Base-by-base conservation (phyloP, 2,329 filamentous ascomycete species). In the Cytospora schulzeri region DNA sequence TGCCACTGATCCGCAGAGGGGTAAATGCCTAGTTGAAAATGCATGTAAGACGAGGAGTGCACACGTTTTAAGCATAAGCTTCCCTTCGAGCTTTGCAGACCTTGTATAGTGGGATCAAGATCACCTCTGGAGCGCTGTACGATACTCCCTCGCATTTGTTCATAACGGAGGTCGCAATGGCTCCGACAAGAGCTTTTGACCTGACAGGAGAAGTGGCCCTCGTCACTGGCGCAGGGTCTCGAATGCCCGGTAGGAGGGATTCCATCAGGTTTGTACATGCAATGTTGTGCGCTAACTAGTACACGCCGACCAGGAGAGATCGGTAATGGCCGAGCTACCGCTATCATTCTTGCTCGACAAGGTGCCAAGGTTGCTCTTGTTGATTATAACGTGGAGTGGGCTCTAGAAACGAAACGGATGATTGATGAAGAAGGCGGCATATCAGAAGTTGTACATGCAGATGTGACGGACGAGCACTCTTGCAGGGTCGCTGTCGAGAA, bases 201-300 rank as follows among this genome's bases (percentile, higher is more conserved):
- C 71, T 75, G 57, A 59, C 65, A 0, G 71, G 73, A 0, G 71
- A 75, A 15, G 73, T 76, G 7, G 74, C 73, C 33, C 71, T 76
- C 28, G 73, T 76, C 4, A 74, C 73, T 0, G 75, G 75, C 0
- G 74, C 73, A 2, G 72, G 73, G 8, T 73, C 69, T 0, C 70
- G 71, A 1, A 71, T 73, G 73, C 38, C 68, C 24, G 66, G 72
- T 72, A 51, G 57, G 69, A 22, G 15, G 5, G 28, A 5, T 41
- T 17, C 8, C 5, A n/a, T 26, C 1, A 14, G 29, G 31, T 19
- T 28, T 33, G 41, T 11, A 35, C 9, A 35, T 35, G 33, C 3
- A 35, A 11, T 35, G 2, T 11, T 35, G 8, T 35, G 33, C 4
- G 33, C 33, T 35, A 35, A 35, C 9, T 12, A 35, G 9, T 11